These are phyloP conservation scores for Colletotrichum liaoningense DNA, from an alignment of 2,329 filamentous ascomycete genomes.

Conservation along the genomic window DNA sequence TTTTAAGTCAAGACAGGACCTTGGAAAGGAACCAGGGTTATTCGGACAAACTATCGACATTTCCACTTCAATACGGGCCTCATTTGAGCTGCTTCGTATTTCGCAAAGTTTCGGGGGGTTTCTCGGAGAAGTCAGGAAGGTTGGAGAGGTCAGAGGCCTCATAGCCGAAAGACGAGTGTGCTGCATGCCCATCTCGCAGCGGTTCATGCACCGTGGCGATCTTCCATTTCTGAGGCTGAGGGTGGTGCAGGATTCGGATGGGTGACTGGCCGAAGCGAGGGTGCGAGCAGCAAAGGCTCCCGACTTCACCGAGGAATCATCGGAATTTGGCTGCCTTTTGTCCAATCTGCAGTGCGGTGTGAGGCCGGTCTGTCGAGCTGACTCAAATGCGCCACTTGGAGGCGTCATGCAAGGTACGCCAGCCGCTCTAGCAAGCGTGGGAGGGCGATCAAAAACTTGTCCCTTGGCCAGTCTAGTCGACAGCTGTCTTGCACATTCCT, in stretches of 20 bases:
- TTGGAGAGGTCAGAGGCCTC: not conserved
- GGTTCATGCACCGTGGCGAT: slow-evolving; percentile 32
- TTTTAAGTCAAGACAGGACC: slow-evolving; percentile 5
- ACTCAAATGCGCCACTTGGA: slow-evolving; percentile 37
- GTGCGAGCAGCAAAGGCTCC: not conserved
- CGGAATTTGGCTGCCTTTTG: not conserved
- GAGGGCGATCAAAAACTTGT: slow-evolving; percentile 27
- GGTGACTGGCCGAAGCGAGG: not conserved
- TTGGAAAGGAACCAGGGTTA: not conserved
- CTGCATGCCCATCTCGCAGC: slow-evolving; percentile 23
- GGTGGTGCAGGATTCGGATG: not conserved
- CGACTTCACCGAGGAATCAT: not conserved
- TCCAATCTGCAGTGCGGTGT: slow-evolving; percentile 3
- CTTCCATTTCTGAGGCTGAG: slow-evolving; percentile 6
- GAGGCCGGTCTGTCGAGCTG: slow-evolving; percentile 15
- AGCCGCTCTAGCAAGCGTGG: slow-evolving; percentile 16
- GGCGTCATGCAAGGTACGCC: slow-evolving; percentile 41
- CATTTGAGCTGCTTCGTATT: not conserved
- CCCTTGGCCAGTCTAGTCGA: slow-evolving; percentile 15
- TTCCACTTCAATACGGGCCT: not conserved
- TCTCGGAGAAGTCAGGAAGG: not conserved
- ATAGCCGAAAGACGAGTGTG: not conserved
- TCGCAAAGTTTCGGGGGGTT: not conserved
- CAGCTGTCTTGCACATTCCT: slow-evolving; percentile 25
- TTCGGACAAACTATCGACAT: not conserved